These are phyloP conservation scores for Babesia bovis DNA, from an alignment of 169 alveolate species.

Conservation along the genomic window DNA sequence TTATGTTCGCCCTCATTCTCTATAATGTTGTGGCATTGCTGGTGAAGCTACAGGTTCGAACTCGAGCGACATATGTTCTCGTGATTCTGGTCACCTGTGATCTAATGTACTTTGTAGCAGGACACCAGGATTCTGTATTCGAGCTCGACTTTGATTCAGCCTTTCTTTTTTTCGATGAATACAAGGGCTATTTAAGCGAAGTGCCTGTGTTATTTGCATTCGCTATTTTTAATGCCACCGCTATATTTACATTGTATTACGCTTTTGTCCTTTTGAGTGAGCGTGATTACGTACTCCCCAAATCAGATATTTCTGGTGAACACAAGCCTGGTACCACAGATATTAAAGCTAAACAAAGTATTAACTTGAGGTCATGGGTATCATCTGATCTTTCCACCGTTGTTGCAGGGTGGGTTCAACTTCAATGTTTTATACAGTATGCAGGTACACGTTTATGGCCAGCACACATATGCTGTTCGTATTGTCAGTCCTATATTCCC, in stretches of 20 bases:
- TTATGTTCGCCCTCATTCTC: background rate
- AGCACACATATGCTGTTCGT: conserved; percentile 3
- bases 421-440: too few species aligned
- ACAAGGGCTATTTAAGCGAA: background rate
- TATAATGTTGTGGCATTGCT: conserved; percentile 1
- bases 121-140: conserved; percentile 24
- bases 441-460: conserved; percentile 24
- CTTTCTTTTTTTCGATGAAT: conserved; percentile 6
- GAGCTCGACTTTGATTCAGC: conserved; percentile 40
- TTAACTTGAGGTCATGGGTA: conserved; percentile 1
- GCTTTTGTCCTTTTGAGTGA: conserved; percentile 5
- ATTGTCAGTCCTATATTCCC: background rate
- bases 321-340: too few species aligned
- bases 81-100: conserved; percentile 7
- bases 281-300: background rate
- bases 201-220: conserved; percentile 7
- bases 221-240: background rate
- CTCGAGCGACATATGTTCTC: background rate
- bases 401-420: conserved; percentile 5
- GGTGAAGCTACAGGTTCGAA: conserved; percentile 6
- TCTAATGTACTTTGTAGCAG: conserved; percentile 20
- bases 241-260: background rate
- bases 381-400: background rate
- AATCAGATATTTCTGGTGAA: background rate
- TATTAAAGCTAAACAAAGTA: too few species aligned